Evolutionary conservation across 805 yeast species (phyloP), one percentile per base, ranked within the genome.

Genomic region (Hanseniaspora valbyensis): DNA sequence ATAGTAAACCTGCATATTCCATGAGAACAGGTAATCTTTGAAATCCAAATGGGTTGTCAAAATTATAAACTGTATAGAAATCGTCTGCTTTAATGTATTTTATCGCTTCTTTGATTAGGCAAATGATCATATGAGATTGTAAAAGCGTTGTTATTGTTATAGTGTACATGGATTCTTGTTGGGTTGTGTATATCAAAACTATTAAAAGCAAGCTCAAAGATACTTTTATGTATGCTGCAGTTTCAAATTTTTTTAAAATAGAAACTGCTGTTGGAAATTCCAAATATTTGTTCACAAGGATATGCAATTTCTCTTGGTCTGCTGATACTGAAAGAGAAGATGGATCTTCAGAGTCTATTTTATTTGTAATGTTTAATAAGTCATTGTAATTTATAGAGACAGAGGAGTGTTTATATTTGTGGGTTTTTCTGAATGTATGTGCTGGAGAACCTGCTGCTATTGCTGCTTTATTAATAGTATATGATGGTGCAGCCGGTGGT

Each of bases 381-480:
- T 48, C 51, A 12, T 48, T 48, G 16, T 48, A 50, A 18, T 50
- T 50, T n/a, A 50, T 50, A 10, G 53, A 44, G 10, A 50, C 53
- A 25, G 53, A 51, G 3, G 53, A 51, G 24, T 51, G 53, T 16
- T 51, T 51, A 21, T 51, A 51, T 45, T 48, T 51, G 29, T 51
- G 53, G 16, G 50, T 40, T n/a, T 51, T 51, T 43, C 53, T 45
- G 9, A 51, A 51, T 10, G 50, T 44, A 12, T 48, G 36, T 18
- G 40, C 9, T 1, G 44, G 44, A 2, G 51, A 40, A 18, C 22
- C 2, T 29, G 12, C 16, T 42, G 26, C n/a, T n/a, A n/a, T n/a
- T n/a, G n/a, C n/a, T n/a, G n/a, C n/a, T n/a, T n/a, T n/a, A n/a
- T n/a, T n/a, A n/a, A n/a, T n/a, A n/a, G n/a, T n/a, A n/a, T n/a